Conservation (phyloP, 2,329 filamentous ascomycete genomes). For the Fusarium odoratissimum region DNA sequence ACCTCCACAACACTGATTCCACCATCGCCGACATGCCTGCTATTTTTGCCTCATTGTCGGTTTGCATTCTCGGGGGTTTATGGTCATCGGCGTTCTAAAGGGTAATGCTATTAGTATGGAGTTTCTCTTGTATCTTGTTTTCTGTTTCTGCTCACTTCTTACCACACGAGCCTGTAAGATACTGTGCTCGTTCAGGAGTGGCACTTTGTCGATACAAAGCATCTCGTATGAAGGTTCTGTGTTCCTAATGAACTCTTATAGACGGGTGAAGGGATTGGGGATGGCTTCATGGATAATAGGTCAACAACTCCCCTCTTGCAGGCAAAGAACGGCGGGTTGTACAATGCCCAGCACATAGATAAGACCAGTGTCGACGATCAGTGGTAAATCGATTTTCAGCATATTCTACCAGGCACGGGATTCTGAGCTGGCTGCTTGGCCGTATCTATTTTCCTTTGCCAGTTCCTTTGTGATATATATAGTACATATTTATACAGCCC, state of each 20-base stretch:
- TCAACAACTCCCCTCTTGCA: slow-evolving; percentile 25
- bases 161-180: neutral
- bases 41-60: slow-evolving; percentile 12
- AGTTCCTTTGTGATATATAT: slow-evolving; percentile 17
- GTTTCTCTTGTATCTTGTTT: slow-evolving; percentile 13
- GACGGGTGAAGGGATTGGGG: neutral
- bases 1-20: slow-evolving; percentile 48
- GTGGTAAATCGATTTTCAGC: neutral
- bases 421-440: neutral
- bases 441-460: slow-evolving; percentile 5
- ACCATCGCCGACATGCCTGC: neutral
- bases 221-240: slow-evolving; percentile 1
- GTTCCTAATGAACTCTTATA: slow-evolving; percentile 16
- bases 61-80: slow-evolving; percentile 33
- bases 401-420: neutral
- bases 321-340: slow-evolving; percentile 11
- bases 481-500: slow-evolving; percentile 26
- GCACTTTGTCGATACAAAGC: slow-evolving; percentile 4
- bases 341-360: slow-evolving; percentile 30
- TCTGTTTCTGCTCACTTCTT: neutral
- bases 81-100: slow-evolving; percentile 40
- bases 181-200: neutral
- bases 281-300: neutral
- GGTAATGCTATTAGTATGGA: slow-evolving; percentile 25
- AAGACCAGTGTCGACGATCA: slow-evolving; percentile 18